Base-by-base conservation (phyloP, 1,284 basidiomycete species). In the Sphagnurus paluster region DNA sequence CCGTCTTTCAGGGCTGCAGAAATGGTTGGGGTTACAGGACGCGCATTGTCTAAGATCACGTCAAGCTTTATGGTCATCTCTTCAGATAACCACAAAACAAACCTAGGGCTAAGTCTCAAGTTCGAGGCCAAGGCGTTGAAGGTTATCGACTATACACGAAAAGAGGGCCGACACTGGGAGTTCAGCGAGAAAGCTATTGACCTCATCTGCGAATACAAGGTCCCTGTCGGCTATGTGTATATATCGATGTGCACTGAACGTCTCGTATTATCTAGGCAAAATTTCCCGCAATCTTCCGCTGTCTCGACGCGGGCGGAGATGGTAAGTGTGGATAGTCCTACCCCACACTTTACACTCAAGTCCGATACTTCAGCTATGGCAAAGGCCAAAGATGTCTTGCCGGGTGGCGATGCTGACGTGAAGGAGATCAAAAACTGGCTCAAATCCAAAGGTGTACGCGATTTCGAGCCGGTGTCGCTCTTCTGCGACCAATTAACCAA, bases 121-220 rank as follows among this genome's bases (percentile, higher is more conserved):
- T 99, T 98, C 53, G 97, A 99, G 64, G 91, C 84, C 17, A 98
- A 97, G 70, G 81, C 86, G n/a, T 69, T 95, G 59, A 99, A 99
- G 69, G 97, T 99, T 1, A 78, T 98, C 28, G 92, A 93, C 49
- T 98, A 97, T 66, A 90, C 94, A 20, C 79, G 84, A 55, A 96
- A 97, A 69, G 81, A 86, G 23, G 85, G 84, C 13, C 73, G 82
- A 13, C 79, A 84, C 34, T 99, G 97, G 97, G 96, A 99, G 66
- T 99, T 89, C 63, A 97, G 92, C 55, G 82, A 93, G 54, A 89
- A 87, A 62, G 86, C 95, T 0, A 71, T 95, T 28, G 76, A 87
- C 30, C 76, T 98, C 5, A 80, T 99, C 45, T 74, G 71, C 38
- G 86, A 93, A 49, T 98, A 98, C 70, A 89, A 89, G 76, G 82